Evolutionary conservation across 768 basidiomycete species (phyloP).

Genomic region (Sporobolomyces phaffii): DNA sequence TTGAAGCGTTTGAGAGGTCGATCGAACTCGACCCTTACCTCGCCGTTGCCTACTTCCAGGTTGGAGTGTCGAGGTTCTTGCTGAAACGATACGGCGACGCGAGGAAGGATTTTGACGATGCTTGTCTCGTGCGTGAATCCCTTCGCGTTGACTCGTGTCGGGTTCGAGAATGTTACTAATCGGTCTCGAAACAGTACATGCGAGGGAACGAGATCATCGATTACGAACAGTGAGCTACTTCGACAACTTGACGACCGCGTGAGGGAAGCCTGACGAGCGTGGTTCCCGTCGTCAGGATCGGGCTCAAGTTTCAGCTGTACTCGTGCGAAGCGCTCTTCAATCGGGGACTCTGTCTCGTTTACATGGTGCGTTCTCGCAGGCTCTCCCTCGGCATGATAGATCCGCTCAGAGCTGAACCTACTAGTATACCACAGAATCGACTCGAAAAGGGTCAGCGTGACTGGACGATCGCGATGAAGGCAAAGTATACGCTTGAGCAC

Average conservation of each 20-base stretch:
- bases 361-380: slow-evolving; percentile 50
- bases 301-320: slow-evolving; percentile 80
- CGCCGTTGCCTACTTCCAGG: slow-evolving; percentile 64
- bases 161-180: no score
- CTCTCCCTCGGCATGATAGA: no score
- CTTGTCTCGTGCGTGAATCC: slow-evolving; percentile 60
- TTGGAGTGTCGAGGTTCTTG: slow-evolving; percentile 83
- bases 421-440: slow-evolving; percentile 45
- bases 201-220: slow-evolving; percentile 5
- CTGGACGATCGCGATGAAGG: slow-evolving; percentile 61
- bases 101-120: slow-evolving; percentile 74
- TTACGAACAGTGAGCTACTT: slow-evolving; percentile 35
- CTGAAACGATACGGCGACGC: slow-evolving; percentile 69
- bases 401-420: no score
- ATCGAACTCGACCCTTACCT: slow-evolving; percentile 74
- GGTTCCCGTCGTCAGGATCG: slow-evolving; percentile 53
- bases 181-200: slow-evolving; percentile 50
- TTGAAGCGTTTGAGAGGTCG: slow-evolving; percentile 72
- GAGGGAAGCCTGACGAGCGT: slow-evolving; percentile 49
- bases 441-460: slow-evolving; percentile 61
- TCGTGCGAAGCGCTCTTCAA: slow-evolving; percentile 88
- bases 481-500: slow-evolving; percentile 76
- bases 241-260: slow-evolving; percentile 52
- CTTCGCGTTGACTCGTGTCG: no score
- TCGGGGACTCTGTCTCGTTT: slow-evolving; percentile 67